These are phyloP conservation scores for Coleophoma crateriformis DNA, from an alignment of 2,329 filamentous ascomycete species.

Conservation along the genomic window DNA sequence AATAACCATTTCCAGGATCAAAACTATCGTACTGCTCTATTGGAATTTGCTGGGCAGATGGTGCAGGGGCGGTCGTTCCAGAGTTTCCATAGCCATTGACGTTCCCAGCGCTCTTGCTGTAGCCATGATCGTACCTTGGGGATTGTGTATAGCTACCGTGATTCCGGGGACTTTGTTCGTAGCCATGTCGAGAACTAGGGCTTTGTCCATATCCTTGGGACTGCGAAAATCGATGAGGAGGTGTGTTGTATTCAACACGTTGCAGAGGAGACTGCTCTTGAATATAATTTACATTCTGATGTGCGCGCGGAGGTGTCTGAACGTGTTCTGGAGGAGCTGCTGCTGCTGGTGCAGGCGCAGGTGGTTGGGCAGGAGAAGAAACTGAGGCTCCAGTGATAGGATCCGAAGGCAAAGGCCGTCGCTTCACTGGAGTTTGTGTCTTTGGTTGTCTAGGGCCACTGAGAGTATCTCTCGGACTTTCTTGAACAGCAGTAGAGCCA, in stretches of 20 bases:
- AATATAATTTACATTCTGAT: conserved; percentile 38
- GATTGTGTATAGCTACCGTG: conserved; percentile 1
- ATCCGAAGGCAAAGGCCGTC: conserved; percentile 77
- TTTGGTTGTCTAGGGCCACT: conserved; percentile 36
- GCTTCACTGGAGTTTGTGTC: conserved; percentile 63
- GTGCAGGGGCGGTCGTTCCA: conserved; percentile 4
- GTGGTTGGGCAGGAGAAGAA: conserved; percentile 21
- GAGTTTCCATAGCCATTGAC: conserved; percentile 10
- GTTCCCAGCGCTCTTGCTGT: neutral
- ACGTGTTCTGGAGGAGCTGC: conserved; percentile 23
- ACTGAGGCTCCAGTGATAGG: conserved; percentile 48
- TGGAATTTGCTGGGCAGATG: conserved; percentile 11
- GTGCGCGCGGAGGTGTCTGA: conserved; percentile 38
- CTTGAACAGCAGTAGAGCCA: conserved; percentile 26
- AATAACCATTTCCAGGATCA: conserved; percentile 18
- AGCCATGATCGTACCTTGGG: conserved; percentile 6
- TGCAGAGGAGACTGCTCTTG: conserved; percentile 49
- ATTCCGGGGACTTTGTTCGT: conserved; percentile 4
- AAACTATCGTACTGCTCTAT: conserved; percentile 21
- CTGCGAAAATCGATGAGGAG: conserved; percentile 13
- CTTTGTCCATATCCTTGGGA: conserved; percentile 15
- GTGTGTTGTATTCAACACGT: conserved; percentile 34
- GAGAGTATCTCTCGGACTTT: conserved; percentile 27
- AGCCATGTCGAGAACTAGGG: conserved; percentile 2
- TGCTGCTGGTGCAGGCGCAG: conserved; percentile 31